phyloP scores from a whole-genome alignment of 305 asterid genomes.

The Solanum aculeatissimum region DNA sequence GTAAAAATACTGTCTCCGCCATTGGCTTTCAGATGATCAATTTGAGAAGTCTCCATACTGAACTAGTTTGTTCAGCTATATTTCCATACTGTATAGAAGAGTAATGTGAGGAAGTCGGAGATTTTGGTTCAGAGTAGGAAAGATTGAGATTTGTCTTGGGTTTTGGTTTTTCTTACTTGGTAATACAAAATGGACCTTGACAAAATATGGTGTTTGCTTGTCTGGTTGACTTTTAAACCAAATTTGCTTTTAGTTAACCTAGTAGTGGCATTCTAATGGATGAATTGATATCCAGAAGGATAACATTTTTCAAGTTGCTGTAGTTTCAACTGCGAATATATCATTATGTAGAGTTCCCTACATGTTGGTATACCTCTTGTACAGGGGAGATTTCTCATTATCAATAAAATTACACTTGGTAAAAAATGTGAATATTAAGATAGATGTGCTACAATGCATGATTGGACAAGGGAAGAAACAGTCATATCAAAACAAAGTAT shows the following conservation, averaged over 20 bases:
- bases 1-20: not conserved
- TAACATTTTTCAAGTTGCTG: not conserved
- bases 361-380: not conserved
- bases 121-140: not conserved
- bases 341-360: not conserved
- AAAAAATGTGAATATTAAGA: not conserved
- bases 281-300: not conserved
- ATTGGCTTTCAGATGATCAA: conserved; percentile 34
- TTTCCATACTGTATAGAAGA: not conserved
- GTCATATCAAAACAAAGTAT: not conserved
- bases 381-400: not conserved
- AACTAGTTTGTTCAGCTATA: not conserved
- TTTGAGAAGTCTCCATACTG: conserved; percentile 32
- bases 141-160: not conserved
- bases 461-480: not conserved
- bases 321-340: not conserved
- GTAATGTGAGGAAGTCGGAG: not conserved
- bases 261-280: not conserved
- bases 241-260: not conserved
- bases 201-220: not conserved
- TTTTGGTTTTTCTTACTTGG: not conserved
- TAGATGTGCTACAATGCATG: not conserved
- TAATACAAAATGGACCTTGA: not conserved
- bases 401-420: not conserved
- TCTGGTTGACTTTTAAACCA: not conserved